These are phyloP conservation scores for Pistacia integerrima DNA, from an alignment of 345 rosid species.

Conservation along the genomic window DNA sequence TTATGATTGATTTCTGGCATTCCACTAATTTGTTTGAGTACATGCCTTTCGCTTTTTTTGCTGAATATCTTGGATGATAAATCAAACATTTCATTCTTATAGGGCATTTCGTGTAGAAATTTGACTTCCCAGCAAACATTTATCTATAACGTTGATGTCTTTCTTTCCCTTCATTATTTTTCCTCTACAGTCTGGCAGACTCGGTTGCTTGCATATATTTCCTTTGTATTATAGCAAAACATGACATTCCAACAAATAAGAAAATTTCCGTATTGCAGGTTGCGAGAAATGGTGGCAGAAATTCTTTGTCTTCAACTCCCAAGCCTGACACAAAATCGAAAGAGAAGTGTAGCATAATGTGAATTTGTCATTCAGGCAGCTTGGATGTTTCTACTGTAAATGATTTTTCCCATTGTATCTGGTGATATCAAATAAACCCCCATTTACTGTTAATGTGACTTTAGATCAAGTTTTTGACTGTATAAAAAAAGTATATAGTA, in stretches of 20 bases:
- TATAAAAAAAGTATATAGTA: conserved; percentile 19
- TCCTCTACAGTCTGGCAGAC: background rate
- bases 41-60: background rate
- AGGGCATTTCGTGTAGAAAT: background rate
- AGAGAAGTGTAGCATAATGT: conserved; percentile 77
- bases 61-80: background rate
- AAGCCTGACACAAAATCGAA: conserved; percentile 70
- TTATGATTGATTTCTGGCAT: background rate
- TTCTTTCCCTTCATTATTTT: too few species aligned
- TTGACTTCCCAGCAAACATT: background rate
- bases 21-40: background rate
- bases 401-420: conserved; percentile 27
- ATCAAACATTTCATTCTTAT: background rate
- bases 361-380: conserved; percentile 23
- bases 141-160: too few species aligned
- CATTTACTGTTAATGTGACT: conserved; percentile 14
- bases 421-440: conserved; percentile 22
- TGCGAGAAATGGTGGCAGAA: conserved; percentile 55
- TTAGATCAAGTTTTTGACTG: conserved; percentile 23
- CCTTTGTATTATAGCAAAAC: background rate
- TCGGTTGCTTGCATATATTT: background rate
- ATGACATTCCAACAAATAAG: background rate
- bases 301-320: conserved; percentile 48
- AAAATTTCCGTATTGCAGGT: conserved; percentile 42
- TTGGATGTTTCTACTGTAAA: conserved; percentile 39